A percentile compares a stretch with the other conserved stretches of the same genome.
Evolutionary conservation across 1,139 yeast genomes (phyloP).

Genomic region (Arxiozyma slooffiae): DNA sequence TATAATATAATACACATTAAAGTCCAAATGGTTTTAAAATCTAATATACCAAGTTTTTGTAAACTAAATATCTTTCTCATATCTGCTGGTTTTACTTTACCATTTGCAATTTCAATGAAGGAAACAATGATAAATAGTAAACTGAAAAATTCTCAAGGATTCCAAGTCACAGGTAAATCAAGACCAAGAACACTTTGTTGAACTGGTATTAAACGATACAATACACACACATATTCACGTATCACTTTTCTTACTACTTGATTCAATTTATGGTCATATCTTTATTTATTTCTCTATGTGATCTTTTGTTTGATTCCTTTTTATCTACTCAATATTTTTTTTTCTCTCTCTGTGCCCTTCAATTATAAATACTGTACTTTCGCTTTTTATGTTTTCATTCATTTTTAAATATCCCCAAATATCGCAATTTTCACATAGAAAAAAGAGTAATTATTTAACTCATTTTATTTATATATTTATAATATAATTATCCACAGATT

Average conservation of each 20-base stretch:
- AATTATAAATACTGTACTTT: too few relatives aligned
- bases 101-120: constrained; percentile 17
- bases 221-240: background rate
- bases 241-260: background rate
- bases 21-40: background rate
- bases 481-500: too few relatives aligned
- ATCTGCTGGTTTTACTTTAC: constrained; percentile 18
- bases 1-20: background rate
- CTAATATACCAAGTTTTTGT: constrained; percentile 6
- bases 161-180: constrained; percentile 8
- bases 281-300: background rate
- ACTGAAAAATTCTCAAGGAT: background rate
- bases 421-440: too few relatives aligned
- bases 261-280: background rate
- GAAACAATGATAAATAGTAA: constrained; percentile 6
- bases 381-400: too few relatives aligned
- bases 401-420: too few relatives aligned
- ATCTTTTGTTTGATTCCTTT: background rate
- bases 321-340: too few relatives aligned
- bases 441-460: too few relatives aligned
- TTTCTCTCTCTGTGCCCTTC: too few relatives aligned
- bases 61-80: constrained; percentile 16
- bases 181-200: constrained; percentile 11
- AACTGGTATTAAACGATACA: constrained; percentile 5
- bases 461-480: too few relatives aligned